A percentile compares a stretch with the other conserved stretches of the same genome.
Conservation (phyloP, 2,329 filamentous ascomycete species). For the Dactylellina haptotyla region DNA sequence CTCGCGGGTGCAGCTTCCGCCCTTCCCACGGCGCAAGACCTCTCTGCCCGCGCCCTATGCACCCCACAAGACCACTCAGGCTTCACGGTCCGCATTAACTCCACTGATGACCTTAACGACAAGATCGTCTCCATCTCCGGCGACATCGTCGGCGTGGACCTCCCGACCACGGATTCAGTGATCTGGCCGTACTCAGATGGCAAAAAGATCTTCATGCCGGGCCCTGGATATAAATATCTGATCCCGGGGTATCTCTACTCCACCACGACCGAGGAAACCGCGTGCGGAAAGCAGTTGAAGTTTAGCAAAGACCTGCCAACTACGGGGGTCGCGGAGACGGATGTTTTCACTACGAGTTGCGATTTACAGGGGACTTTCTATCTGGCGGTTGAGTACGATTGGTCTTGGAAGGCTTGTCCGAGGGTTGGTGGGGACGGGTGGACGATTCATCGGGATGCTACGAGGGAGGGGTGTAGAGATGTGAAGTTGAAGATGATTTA, state of each 20-base stretch:
- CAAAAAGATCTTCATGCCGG: slow-evolving; percentile 32
- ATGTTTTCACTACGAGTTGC: slow-evolving; percentile 46
- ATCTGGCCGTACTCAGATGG: slow-evolving; percentile 44
- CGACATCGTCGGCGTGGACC: slow-evolving; percentile 37
- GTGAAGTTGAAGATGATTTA: slow-evolving; percentile 50
- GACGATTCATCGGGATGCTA: slow-evolving; percentile 32
- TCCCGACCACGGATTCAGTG: slow-evolving; percentile 33
- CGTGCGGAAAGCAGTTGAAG: slow-evolving; percentile 30
- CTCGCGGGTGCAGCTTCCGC: slow-evolving; percentile 30
- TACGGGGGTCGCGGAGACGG: slow-evolving; percentile 3
- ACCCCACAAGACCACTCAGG: slow-evolving; percentile 44
- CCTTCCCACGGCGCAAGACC: slow-evolving; percentile 20
- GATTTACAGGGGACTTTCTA: slow-evolving; percentile 42
- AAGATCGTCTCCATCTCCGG: slow-evolving; percentile 37
- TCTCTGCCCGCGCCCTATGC: slow-evolving; percentile 27
- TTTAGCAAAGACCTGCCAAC: slow-evolving; percentile 39
- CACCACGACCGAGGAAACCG: not conserved
- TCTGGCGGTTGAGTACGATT: slow-evolving; percentile 32
- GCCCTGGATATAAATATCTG: slow-evolving; percentile 48
- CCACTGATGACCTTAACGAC: slow-evolving; percentile 37
- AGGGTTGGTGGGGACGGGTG: slow-evolving; percentile 5
- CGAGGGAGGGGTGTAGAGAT: slow-evolving; percentile 30
- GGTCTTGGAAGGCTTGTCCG: slow-evolving; percentile 43
- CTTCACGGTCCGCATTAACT: slow-evolving; percentile 52
- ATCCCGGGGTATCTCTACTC: slow-evolving; percentile 38